phyloP scores from a whole-genome alignment of 352 stramenopile genomes.

The Elongisporangium anandrum region DNA sequence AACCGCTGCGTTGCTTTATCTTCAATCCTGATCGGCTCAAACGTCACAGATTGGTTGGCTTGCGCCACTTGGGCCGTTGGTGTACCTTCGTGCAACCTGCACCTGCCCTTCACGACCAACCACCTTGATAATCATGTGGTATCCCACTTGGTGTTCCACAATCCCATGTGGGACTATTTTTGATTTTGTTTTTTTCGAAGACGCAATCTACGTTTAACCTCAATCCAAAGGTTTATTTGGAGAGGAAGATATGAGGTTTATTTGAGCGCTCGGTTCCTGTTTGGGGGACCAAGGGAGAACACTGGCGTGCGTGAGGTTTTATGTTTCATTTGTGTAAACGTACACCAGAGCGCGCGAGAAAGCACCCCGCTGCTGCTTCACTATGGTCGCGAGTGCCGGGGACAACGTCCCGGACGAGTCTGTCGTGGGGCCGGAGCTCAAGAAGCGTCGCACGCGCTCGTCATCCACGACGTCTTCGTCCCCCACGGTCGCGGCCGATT shows the following conservation, averaged over 20 bases:
- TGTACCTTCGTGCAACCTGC: neutral
- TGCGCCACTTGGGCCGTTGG: slow-evolving; percentile 5
- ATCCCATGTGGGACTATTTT: neutral
- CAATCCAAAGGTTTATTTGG: neutral
- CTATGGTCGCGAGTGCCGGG: slow-evolving; percentile 19
- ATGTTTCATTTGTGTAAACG: slow-evolving; percentile 24
- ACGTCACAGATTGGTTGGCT: slow-evolving; percentile 26
- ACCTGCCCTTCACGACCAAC: neutral
- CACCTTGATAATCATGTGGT: neutral
- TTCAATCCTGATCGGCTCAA: neutral
- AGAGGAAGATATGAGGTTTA: neutral
- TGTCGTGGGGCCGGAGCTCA: neutral
- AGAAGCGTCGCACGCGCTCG: neutral
- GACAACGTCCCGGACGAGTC: neutral
- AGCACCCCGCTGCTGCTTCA: slow-evolving; percentile 21
- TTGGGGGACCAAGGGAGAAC: too few relatives aligned
- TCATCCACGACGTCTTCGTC: neutral
- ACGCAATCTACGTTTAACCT: neutral
- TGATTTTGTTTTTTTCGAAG: neutral
- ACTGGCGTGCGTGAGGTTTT: slow-evolving; percentile 17
- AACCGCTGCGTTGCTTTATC: neutral
- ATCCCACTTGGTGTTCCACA: neutral
- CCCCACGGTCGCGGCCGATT: neutral
- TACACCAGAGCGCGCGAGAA: slow-evolving; percentile 9
- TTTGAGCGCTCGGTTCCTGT: neutral